phyloP scores from a whole-genome alignment of 306 rosid species.

The Rosa persica region DNA sequence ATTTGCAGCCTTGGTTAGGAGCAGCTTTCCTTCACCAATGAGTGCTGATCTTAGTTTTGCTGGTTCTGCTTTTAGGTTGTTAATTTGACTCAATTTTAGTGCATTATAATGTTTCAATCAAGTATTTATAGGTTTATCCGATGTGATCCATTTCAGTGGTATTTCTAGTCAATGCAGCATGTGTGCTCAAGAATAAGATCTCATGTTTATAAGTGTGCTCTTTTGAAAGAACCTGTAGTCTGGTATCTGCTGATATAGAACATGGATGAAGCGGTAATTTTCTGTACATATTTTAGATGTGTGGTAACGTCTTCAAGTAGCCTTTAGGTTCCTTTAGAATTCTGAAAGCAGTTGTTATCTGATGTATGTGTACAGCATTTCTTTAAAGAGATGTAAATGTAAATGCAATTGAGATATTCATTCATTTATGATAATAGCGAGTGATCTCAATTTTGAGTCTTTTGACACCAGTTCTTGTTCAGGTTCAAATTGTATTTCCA shows the following conservation, averaged over 20 bases:
- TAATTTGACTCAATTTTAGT: constrained; percentile 33
- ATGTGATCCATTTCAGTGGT: constrained; percentile 11
- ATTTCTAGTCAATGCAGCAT: not conserved
- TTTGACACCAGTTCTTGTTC: not conserved
- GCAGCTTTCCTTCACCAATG: constrained; percentile 26
- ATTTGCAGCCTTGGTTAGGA: constrained; percentile 38
- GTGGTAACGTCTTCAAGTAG: not conserved
- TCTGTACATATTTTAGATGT: constrained; percentile 10
- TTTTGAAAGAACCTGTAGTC: not conserved
- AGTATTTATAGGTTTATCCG: constrained; percentile 17
- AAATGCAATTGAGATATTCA: not conserved
- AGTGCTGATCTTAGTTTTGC: constrained; percentile 33
- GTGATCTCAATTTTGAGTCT: constrained; percentile 8
- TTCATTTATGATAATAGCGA: constrained; percentile 2
- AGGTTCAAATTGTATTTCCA: not conserved
- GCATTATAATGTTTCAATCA: constrained; percentile 28
- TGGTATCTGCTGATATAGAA: constrained; percentile 1
- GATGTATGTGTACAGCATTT: not conserved
- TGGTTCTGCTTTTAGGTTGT: constrained; percentile 36
- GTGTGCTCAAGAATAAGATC: constrained; percentile 1
- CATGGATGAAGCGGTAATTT: not conserved
- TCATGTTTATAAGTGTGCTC: constrained; percentile 2
- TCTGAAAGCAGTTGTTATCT: not conserved
- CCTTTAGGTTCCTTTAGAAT: not conserved
- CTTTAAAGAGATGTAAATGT: not conserved